Evolutionary conservation across 2,329 filamentous ascomycete species (phyloP), one percentile per base, ranked within the genome.

Genomic region (Alternaria rosae): DNA sequence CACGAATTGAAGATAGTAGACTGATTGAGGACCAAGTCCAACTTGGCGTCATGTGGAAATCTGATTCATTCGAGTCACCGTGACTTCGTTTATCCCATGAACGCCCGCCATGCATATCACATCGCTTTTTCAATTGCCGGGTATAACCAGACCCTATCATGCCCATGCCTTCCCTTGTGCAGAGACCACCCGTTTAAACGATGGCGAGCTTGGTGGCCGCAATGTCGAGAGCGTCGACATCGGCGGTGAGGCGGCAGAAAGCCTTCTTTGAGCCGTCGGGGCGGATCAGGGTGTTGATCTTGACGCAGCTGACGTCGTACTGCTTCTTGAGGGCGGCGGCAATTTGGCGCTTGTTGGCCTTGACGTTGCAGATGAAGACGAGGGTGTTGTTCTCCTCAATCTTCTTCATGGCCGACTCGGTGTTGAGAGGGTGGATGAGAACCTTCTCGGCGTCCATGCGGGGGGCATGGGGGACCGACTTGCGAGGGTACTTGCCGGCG

Each of bases 371-470:
- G 77, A 97, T 97, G 89, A 97, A 97, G 82, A 97, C 93, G 55
- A 99, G 90, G 75, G 95, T 99, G 90, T 99, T 99, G 90, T 99
- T 94, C 91, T 99, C 95, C 89, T 99, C 95, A 78, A 99, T 97
- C 92, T 97, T 97, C 93, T 99, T 99, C 94, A 99, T 98, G 80
- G 96, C 95, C 81, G 91, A 95, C 91, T 99, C 95, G 66, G 95
- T 99, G 91, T 99, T 99, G 81, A 99, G 89, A 74, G 95, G 76
- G 95, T 97, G 93, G 81, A 98, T 87, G 83, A 99, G 91, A 83
- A 98, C 88, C 90, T 97, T 97, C 89, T 94, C 92, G 86, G 94
- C 92, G 86, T 99, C 95, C 79, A 99, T 92, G 78, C 93, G 92
- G 76, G 94, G 91, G 81, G 89, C 88, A 83, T 94, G 91, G 78